phyloP scores from a whole-genome alignment of 164 flowering plant species.

The Dillenia suffruticosa region DNA sequence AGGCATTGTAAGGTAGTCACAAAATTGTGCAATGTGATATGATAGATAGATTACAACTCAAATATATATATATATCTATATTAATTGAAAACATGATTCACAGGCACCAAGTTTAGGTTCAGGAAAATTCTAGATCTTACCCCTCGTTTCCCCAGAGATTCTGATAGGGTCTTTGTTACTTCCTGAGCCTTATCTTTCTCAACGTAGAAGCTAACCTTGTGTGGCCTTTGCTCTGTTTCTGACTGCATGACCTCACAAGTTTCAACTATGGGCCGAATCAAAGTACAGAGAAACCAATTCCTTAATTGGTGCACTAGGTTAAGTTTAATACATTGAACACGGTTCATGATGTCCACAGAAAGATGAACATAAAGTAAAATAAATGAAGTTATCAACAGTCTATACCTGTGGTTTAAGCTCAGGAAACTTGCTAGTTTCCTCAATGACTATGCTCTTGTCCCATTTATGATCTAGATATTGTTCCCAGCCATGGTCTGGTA shows the following conservation, averaged over 20 bases:
- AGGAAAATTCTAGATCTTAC: slow-evolving; percentile 34
- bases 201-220: slow-evolving; percentile 90
- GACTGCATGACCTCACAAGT: slow-evolving; percentile 45
- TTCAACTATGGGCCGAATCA: slow-evolving; percentile 3
- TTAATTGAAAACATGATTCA: background rate
- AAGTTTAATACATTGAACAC: background rate
- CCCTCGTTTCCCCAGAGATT: slow-evolving; percentile 62
- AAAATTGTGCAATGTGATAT: background rate
- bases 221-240: slow-evolving; percentile 86
- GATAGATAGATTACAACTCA: background rate
- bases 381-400: background rate
- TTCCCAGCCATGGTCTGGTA: slow-evolving; percentile 90
- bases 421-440: slow-evolving; percentile 75
- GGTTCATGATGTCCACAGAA: background rate
- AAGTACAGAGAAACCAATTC: background rate
- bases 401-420: slow-evolving; percentile 84
- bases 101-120: background rate
- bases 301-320: background rate
- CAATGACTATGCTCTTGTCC: slow-evolving; percentile 66
- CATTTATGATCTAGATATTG: slow-evolving; percentile 69
- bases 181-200: slow-evolving; percentile 69
- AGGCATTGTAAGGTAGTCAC: background rate
- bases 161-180: slow-evolving; percentile 57
- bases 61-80: background rate
- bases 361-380: background rate